Percentiles rank a stretch among this genome's conserved stretches.
Conservation (phyloP, 495 filamentous ascomycete genomes). For the Usnea hakonensis region DNA sequence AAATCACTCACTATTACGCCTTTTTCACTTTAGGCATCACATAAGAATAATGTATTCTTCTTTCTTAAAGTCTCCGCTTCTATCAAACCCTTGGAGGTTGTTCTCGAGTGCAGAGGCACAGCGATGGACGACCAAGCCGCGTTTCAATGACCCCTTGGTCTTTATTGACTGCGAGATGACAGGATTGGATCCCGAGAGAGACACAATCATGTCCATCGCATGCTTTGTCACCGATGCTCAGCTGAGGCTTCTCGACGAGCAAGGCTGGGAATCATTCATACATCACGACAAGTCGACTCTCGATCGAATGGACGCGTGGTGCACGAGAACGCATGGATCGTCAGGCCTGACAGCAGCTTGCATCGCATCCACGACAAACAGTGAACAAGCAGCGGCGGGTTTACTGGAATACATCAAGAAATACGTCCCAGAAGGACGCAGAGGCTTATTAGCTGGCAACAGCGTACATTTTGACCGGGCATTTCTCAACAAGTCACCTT, state of each 20-base stretch:
- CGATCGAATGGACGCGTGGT: constrained; percentile 70
- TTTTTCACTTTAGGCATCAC: neutral
- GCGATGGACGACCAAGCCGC: constrained; percentile 36
- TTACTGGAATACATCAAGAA: constrained; percentile 71
- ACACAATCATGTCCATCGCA: constrained; percentile 85
- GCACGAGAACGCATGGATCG: constrained; percentile 52
- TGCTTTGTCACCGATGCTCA: constrained; percentile 83
- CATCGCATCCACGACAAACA: constrained; percentile 61
- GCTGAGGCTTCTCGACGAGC: constrained; percentile 64
- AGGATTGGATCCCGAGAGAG: constrained; percentile 67
- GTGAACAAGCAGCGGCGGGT: constrained; percentile 61
- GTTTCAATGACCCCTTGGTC: constrained; percentile 57
- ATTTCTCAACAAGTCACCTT: constrained; percentile 70
- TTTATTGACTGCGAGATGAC: constrained; percentile 99
- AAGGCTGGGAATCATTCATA: constrained; percentile 74
- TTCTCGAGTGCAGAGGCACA: neutral
- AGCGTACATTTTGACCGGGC: constrained; percentile 82
- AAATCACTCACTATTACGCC: constrained; percentile 1
- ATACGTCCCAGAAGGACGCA: constrained; percentile 54
- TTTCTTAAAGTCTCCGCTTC: neutral
- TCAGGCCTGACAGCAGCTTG: constrained; percentile 76
- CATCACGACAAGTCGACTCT: constrained; percentile 65
- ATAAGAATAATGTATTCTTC: neutral
- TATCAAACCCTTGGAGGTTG: neutral
- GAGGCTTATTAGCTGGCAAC: constrained; percentile 78